phyloP scores from a whole-genome alignment of 306 rosid genomes.

The Casuarina cunninghamiana region DNA sequence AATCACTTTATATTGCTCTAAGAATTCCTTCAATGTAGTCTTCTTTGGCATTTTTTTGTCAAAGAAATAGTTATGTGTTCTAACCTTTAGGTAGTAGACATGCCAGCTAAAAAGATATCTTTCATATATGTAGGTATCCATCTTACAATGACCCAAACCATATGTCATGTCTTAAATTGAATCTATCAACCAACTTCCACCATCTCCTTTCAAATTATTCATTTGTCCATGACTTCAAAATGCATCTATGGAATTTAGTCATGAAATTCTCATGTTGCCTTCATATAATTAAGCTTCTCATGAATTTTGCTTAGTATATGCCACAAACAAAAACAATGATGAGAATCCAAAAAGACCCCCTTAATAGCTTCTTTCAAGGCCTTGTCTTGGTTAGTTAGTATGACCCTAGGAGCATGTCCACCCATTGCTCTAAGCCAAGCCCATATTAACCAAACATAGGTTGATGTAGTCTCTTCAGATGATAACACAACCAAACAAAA shows the following conservation, averaged over 20 bases:
- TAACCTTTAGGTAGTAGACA: conserved; percentile 37
- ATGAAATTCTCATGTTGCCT: conserved; percentile 40
- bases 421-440: conserved; percentile 51
- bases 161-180: conserved; percentile 31
- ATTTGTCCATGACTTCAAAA: conserved; percentile 47
- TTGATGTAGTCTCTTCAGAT: conserved; percentile 41
- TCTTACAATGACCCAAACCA: conserved; percentile 39
- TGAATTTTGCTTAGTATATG: conserved; percentile 47
- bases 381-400: conserved; percentile 41
- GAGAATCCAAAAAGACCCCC: conserved; percentile 39
- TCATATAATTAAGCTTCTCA: conserved; percentile 39
- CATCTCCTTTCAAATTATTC: conserved; percentile 47
- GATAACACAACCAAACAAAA: conserved; percentile 48
- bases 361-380: conserved; percentile 41
- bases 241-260: conserved; percentile 38
- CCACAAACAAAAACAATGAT: conserved; percentile 55
- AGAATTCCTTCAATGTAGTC: conserved; percentile 39
- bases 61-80: conserved; percentile 37
- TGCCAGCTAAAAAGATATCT: conserved; percentile 39
- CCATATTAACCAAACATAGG: conserved; percentile 46
- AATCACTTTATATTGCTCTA: conserved; percentile 34
- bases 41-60: conserved; percentile 48
- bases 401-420: conserved; percentile 41
- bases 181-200: conserved; percentile 40
- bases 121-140: conserved; percentile 48